These are phyloP conservation scores for Diaporthe humulicola DNA, from an alignment of 2,329 filamentous ascomycete species.

Conservation along the genomic window DNA sequence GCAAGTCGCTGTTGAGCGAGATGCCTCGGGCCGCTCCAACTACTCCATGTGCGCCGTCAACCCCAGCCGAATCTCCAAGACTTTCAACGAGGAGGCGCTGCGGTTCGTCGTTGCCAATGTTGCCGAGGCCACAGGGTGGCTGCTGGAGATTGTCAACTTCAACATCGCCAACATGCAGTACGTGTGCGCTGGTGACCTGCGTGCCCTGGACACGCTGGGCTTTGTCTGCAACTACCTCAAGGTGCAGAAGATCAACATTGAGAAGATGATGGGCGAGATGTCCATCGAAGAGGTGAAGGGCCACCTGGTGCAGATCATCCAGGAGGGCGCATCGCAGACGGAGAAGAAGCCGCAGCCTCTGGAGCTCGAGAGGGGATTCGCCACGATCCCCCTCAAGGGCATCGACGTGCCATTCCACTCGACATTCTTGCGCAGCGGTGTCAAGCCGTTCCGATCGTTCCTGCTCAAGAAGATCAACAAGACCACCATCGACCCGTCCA, in stretches of 20 bases:
- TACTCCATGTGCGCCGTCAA: constrained; percentile 99
- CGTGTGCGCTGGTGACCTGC: constrained; percentile 78
- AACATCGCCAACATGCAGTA: constrained; percentile 84
- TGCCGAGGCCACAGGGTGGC: constrained; percentile 92
- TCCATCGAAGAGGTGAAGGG: constrained; percentile 92
- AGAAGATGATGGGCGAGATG: constrained; percentile 87
- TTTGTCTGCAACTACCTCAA: constrained; percentile 96
- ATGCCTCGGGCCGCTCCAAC: constrained; percentile 92
- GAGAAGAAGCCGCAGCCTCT: constrained; percentile 89
- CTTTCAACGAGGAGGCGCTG: constrained; percentile 96
- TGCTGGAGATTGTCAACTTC: constrained; percentile 99
- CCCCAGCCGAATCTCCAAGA: constrained; percentile 97
- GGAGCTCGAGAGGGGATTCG: constrained; percentile 93
- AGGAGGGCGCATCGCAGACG: constrained; percentile 87
- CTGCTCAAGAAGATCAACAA: constrained; percentile 99
- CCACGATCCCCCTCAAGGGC: constrained; percentile 94
- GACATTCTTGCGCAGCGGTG: constrained; percentile 96
- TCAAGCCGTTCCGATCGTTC: constrained; percentile 99
- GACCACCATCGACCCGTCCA: constrained; percentile 96
- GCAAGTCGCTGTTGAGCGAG: constrained; percentile 98
- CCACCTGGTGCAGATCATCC: constrained; percentile 91
- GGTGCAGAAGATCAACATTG: constrained; percentile 96
- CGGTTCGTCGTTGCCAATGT: constrained; percentile 98
- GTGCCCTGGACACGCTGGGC: constrained; percentile 78
- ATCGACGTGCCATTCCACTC: constrained; percentile 99